phyloP scores from a whole-genome alignment of 768 basidiomycete species.

The Boletus tomentosulus region DNA sequence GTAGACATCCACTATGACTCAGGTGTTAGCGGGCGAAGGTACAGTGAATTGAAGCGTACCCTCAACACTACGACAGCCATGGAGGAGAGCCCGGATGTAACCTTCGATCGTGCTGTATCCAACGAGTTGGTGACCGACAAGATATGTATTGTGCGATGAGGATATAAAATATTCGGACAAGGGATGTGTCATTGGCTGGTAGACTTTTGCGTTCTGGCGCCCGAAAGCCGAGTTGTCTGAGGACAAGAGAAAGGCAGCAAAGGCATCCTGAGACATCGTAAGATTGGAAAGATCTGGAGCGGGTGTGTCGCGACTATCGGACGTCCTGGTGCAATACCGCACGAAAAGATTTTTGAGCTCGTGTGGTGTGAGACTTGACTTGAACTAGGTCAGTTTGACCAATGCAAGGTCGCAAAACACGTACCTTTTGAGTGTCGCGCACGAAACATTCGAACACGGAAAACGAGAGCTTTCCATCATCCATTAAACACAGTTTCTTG shows the following conservation, averaged over 20 bases:
- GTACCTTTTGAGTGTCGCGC: conserved; percentile 47
- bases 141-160: conserved; percentile 90
- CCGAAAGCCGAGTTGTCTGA: conserved; percentile 64
- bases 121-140: conserved; percentile 80
- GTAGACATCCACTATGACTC: conserved; percentile 76
- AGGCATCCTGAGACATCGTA: conserved; percentile 52
- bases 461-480: conserved; percentile 35
- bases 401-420: conserved; percentile 5
- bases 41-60: conserved; percentile 44
- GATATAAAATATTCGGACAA: conserved; percentile 86
- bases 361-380: conserved; percentile 34
- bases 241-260: conserved; percentile 79
- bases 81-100: conserved; percentile 87
- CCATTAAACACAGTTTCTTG: conserved; percentile 33
- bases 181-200: conserved; percentile 87
- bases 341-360: conserved; percentile 36
- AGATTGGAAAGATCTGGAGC: conserved; percentile 4
- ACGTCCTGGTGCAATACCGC: conserved; percentile 28
- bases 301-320: neutral
- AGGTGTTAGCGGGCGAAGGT: neutral
- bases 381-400: conserved; percentile 10
- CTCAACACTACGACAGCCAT: conserved; percentile 92
- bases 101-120: conserved; percentile 90
- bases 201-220: conserved; percentile 48
- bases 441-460: conserved; percentile 49